A percentile compares a stretch with the other conserved stretches of the same genome.
These are phyloP conservation scores for Candida albicans DNA, from an alignment of 1,139 yeast genomes.

Conservation along the genomic window DNA sequence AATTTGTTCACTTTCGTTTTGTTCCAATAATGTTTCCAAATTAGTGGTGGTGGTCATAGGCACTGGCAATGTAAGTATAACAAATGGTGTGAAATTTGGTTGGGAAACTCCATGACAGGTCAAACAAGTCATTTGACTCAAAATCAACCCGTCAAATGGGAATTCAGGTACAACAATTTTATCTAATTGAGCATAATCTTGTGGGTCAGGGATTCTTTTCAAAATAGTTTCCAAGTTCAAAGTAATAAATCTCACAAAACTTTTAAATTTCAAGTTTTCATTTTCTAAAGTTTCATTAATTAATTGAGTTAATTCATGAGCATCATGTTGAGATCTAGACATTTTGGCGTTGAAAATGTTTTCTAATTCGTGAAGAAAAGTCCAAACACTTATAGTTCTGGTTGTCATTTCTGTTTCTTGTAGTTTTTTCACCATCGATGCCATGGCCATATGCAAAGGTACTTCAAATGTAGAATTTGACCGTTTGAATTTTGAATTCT, in stretches of 20 bases:
- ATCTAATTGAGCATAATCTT: conserved; percentile 23
- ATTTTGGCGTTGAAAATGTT: conserved; percentile 74
- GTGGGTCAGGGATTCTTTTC: conserved; percentile 15
- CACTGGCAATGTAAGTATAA: conserved; percentile 71
- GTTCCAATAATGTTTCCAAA: conserved; percentile 54
- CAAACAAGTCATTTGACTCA: conserved; percentile 69
- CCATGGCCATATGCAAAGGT: conserved; percentile 59
- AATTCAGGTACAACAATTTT: conserved; percentile 51
- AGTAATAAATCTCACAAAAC: conserved; percentile 16
- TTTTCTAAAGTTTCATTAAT: conserved; percentile 75
- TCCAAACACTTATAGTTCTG: conserved; percentile 72
- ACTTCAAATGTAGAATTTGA: conserved; percentile 34
- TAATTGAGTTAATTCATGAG: conserved; percentile 85
- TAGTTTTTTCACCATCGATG: conserved; percentile 52
- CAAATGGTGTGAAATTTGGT: conserved; percentile 60
- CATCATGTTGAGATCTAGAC: conserved; percentile 86
- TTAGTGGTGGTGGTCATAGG: conserved; percentile 58
- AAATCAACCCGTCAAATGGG: conserved; percentile 70
- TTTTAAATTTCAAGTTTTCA: conserved; percentile 51
- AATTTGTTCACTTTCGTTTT: conserved; percentile 67
- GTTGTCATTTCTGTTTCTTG: conserved; percentile 62
- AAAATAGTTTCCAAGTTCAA: conserved; percentile 29
- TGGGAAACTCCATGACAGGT: conserved; percentile 65
- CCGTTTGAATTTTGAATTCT: conserved; percentile 29
- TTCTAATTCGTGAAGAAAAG: conserved; percentile 71